Base-by-base conservation (phyloP, 805 yeast genomes). In the Metschnikowia colocasiae region DNA sequence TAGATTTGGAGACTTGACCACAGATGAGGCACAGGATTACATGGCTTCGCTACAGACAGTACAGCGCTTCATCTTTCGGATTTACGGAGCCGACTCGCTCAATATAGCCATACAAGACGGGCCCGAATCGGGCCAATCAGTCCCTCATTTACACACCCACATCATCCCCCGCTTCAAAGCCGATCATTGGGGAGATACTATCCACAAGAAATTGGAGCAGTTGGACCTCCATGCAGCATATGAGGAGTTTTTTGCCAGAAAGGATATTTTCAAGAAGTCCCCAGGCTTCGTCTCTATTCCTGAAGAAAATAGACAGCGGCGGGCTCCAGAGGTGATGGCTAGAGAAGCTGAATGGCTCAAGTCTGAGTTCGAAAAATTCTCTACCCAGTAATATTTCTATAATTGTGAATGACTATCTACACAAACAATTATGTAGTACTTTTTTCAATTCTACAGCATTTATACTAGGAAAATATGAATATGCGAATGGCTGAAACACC, bases 91-190 rank as follows among this genome's bases (percentile, higher is more conserved):
- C 2, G 95, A 91, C 56, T 74, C 96, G 1, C 60, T 90, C 50
- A 95, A 95, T 61, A 76, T 94, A 33, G 92, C 97, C 9, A 88
- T 95, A 49, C 99, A 94, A 63, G 99, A 94, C 62, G 99, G 99
- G 0, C 87, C 90, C 0, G 89, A 89, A 42, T 92, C 97, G 1
- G 99, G 99, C 3, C 99, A 94, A 62, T 80, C 91, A n/a, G 83
- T 94, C 2, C 96, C 97, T 4, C 99, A 94, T 65, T 75, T 92
- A 25, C 99, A 94, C 64, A 85, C 96, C 18, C 99, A 94, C 63
- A 68, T 94, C 16, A 90, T 94, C 18, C 99, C 99, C 6, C 75
- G 99, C 34, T 82, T 76, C 61, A 73, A 71, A 43, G 69, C 71
- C 3, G 83, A 85, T 58, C 68, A 68, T 0, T 68, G 62, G 1